phyloP scores from a whole-genome alignment of 805 yeast genomes.

The Spathaspora passalidarum region DNA sequence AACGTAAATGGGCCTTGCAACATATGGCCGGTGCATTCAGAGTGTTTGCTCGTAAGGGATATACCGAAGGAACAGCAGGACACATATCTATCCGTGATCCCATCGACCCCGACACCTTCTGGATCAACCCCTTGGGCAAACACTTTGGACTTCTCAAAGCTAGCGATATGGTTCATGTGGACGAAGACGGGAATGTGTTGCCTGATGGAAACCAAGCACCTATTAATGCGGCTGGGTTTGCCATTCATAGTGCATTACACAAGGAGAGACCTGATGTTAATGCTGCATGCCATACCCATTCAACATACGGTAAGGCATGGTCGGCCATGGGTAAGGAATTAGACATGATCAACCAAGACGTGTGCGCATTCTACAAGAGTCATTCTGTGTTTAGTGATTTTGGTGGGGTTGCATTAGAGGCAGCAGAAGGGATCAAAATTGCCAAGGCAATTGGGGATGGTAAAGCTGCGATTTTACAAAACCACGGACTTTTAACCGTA shows the following conservation, averaged over 20 bases:
- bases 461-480: conserved; percentile 30
- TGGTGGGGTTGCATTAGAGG: conserved; percentile 68
- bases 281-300: conserved; percentile 43
- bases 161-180: conserved; percentile 38
- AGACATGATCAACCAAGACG: conserved; percentile 82
- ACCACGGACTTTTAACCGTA: conserved; percentile 34
- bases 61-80: conserved; percentile 77
- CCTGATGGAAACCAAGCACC: conserved; percentile 38
- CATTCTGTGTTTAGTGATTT: conserved; percentile 67
- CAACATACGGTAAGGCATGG: conserved; percentile 38
- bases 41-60: conserved; percentile 75
- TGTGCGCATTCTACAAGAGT: conserved; percentile 59
- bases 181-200: conserved; percentile 33
- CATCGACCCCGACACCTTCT: conserved; percentile 71
- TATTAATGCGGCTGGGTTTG: conserved; percentile 41
- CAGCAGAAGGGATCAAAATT: conserved; percentile 27
- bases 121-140: conserved; percentile 86
- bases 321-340: conserved; percentile 39
- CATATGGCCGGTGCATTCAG: conserved; percentile 88
- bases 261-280: conserved; percentile 36
- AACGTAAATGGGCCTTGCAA: conserved; percentile 56
- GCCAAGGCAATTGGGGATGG: conserved; percentile 29
- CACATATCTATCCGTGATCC: conserved; percentile 88
- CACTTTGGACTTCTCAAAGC: conserved; percentile 54
- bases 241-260: conserved; percentile 39